A percentile compares a stretch with the other conserved stretches of the same genome.
These are phyloP conservation scores for Ziziphus jujuba DNA, from an alignment of 306 rosid species.

Conservation along the genomic window DNA sequence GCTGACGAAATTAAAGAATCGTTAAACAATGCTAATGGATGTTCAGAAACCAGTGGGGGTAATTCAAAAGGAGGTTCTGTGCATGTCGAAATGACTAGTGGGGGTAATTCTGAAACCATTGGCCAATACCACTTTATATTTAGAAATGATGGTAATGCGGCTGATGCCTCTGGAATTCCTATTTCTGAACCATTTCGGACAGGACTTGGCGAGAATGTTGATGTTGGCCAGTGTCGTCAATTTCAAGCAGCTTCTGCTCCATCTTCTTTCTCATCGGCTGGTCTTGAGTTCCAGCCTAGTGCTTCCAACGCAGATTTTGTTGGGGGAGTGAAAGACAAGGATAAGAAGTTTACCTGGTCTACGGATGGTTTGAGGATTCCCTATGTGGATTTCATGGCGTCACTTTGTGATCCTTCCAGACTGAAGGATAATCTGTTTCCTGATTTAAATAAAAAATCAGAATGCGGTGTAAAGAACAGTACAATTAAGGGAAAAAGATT, in stretches of 20 bases:
- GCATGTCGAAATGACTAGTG: slow-evolving; percentile 26
- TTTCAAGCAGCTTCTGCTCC: slow-evolving; percentile 29
- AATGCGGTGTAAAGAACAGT: slow-evolving; percentile 42
- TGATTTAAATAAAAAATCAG: slow-evolving; percentile 33
- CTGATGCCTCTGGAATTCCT: slow-evolving; percentile 35
- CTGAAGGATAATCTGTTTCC: slow-evolving; percentile 68
- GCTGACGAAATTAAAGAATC: slow-evolving; percentile 18
- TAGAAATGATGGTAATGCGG: slow-evolving; percentile 30
- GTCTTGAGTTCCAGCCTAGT: slow-evolving; percentile 29
- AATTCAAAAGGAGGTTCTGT: slow-evolving; percentile 28
- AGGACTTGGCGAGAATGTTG: slow-evolving; percentile 21
- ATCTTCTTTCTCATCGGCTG: slow-evolving; percentile 40
- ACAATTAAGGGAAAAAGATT: slow-evolving; percentile 51
- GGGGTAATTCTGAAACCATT: slow-evolving; percentile 28
- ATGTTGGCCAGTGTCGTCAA: slow-evolving; percentile 37
- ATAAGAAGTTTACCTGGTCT: slow-evolving; percentile 29
- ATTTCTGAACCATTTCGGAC: slow-evolving; percentile 37
- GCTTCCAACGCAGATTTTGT: slow-evolving; percentile 29
- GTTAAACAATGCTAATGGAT: slow-evolving; percentile 17
- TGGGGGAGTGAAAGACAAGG: slow-evolving; percentile 27
- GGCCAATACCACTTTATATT: slow-evolving; percentile 22
- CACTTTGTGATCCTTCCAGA: slow-evolving; percentile 62
- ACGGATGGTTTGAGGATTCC: slow-evolving; percentile 39
- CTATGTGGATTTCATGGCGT: slow-evolving; percentile 45
- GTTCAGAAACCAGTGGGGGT: slow-evolving; percentile 27